Conservation (phyloP, 2,329 filamentous ascomycete genomes). For the Achaetomium macrosporum region DNA sequence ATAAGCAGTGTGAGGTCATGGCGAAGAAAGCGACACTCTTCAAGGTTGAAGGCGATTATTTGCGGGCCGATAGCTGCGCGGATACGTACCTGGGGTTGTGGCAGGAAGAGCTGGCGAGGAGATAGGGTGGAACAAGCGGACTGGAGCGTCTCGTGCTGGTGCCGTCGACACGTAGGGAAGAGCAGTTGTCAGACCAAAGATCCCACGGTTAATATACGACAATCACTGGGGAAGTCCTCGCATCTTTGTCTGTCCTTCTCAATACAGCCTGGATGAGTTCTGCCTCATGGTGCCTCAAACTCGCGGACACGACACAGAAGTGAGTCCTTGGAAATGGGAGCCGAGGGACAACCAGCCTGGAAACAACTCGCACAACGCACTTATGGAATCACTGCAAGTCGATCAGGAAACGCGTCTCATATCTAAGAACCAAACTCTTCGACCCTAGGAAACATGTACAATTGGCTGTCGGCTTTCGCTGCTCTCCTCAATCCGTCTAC, state of each 20-base stretch:
- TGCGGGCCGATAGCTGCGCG: constrained; percentile 60
- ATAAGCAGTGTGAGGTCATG: constrained; percentile 71
- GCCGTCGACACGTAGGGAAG: background rate
- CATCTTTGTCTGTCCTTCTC: background rate
- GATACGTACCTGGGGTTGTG: constrained; percentile 58
- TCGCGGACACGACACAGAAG: too few species aligned
- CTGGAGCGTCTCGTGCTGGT: background rate
- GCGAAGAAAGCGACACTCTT: constrained; percentile 77
- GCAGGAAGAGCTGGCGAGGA: constrained; percentile 31
- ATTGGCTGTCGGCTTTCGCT: constrained; percentile 9
- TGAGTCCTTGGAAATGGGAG: background rate
- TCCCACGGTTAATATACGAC: background rate
- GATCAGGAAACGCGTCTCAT: background rate
- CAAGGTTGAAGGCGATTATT: constrained; percentile 60
- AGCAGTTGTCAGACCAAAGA: background rate
- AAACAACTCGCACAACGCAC: background rate
- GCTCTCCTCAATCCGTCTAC: constrained; percentile 6
- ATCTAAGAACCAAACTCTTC: constrained; percentile 12
- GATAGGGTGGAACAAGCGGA: background rate
- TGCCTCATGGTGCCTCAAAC: too few species aligned
- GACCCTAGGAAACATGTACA: constrained; percentile 31
- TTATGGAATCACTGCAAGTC: background rate
- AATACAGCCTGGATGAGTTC: too few species aligned
- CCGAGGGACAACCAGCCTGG: background rate
- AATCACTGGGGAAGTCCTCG: background rate